Percentiles rank a stretch among this genome's conserved stretches.
phyloP scores from a whole-genome alignment of 116 monocot genomes.

The Iris pallida region DNA sequence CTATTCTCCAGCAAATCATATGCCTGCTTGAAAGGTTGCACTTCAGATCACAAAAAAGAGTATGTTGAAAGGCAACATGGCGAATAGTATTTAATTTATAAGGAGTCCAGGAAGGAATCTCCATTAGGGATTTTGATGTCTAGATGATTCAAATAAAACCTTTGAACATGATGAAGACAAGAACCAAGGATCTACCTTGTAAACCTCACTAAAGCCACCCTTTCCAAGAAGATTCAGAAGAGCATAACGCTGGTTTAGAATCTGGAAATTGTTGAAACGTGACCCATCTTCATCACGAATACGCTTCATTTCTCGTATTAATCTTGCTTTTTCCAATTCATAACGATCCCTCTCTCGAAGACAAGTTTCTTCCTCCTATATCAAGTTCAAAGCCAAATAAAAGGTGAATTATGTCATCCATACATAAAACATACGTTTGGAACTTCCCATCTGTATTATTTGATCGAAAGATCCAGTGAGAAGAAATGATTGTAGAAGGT shows the following conservation, averaged over 20 bases:
- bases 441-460: too few relatives aligned
- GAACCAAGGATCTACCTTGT: constrained; percentile 50
- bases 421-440: too few relatives aligned
- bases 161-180: too few relatives aligned
- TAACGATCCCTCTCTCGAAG: constrained; percentile 82
- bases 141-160: too few relatives aligned
- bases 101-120: background rate
- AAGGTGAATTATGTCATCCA: background rate
- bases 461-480: too few relatives aligned
- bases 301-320: constrained; percentile 99
- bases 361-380: constrained; percentile 84
- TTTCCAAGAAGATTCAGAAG: constrained; percentile 96
- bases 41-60: constrained; percentile 54
- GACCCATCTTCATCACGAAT: constrained; percentile 99
- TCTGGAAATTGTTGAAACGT: constrained; percentile 92
- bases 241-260: constrained; percentile 94
- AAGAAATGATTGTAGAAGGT: background rate
- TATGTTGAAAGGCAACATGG: constrained; percentile 18
- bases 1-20: constrained; percentile 81
- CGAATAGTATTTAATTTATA: background rate
- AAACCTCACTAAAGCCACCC: constrained; percentile 99
- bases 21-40: constrained; percentile 74
- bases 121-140: too few relatives aligned
- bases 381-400: constrained; percentile 12
- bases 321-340: constrained; percentile 91